phyloP scores from a whole-genome alignment of 179 eudicot species.

The Silene vulgaris region DNA sequence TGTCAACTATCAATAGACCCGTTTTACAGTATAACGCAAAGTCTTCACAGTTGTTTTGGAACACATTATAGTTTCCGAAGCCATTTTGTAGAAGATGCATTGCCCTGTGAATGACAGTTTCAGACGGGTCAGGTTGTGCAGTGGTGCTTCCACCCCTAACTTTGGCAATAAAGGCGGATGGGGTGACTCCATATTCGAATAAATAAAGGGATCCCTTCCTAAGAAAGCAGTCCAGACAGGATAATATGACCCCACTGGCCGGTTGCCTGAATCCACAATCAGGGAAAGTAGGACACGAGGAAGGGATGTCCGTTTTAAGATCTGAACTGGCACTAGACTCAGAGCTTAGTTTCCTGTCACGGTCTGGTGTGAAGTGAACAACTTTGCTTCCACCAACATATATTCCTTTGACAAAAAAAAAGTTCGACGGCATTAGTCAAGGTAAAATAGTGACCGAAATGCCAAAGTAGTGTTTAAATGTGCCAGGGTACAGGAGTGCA shows the following conservation, averaged over 20 bases:
- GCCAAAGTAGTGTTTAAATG: no score
- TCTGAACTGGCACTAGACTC: conserved; percentile 36
- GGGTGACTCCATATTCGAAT: conserved; percentile 83
- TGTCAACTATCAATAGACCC: conserved; percentile 64
- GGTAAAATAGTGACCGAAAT: no score
- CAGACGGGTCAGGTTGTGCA: conserved; percentile 62
- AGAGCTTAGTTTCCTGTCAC: conserved; percentile 19
- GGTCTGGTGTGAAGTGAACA: conserved; percentile 75
- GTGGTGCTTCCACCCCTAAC: conserved; percentile 95
- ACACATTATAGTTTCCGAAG: conserved; percentile 83
- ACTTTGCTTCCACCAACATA: conserved; percentile 92
- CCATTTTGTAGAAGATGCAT: conserved; percentile 94
- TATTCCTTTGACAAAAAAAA: conserved; percentile 47
- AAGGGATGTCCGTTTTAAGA: conserved; percentile 17
- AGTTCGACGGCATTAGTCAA: background rate
- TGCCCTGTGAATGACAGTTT: conserved; percentile 68
- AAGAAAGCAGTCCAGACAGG: conserved; percentile 92
- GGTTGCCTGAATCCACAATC: conserved; percentile 95
- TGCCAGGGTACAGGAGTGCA: no score
- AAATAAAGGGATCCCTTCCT: conserved; percentile 65
- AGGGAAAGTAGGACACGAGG: conserved; percentile 70
- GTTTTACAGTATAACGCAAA: conserved; percentile 93
- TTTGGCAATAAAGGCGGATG: conserved; percentile 73
- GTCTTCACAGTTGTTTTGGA: conserved; percentile 92
- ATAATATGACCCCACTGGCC: conserved; percentile 66